Conservation (phyloP, 495 filamentous ascomycete species). For the Barbatosphaeria neglecta region DNA sequence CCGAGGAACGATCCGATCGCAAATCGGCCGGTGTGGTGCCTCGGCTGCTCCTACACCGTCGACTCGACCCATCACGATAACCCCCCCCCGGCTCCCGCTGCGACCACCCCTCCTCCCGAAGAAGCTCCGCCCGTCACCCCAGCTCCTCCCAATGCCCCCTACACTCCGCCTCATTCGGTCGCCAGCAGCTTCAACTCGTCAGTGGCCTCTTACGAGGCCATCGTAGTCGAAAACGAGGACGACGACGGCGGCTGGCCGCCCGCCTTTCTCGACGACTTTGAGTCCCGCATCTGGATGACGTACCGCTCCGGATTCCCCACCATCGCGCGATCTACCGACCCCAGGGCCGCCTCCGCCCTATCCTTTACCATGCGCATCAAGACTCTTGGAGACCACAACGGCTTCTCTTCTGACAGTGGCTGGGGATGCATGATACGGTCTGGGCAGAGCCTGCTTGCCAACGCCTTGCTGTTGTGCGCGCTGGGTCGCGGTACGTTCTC, state of each 20-base stretch:
- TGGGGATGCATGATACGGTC: conserved; percentile 99
- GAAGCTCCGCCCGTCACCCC: conserved; percentile 1
- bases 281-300: conserved; percentile 90
- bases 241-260: conserved; percentile 67
- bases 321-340: conserved; percentile 69
- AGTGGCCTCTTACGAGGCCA: conserved; percentile 34
- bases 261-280: conserved; percentile 83
- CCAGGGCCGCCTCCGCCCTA: conserved; percentile 56
- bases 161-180: conserved; percentile 34
- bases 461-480: conserved; percentile 57
- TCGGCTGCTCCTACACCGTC: conserved; percentile 64
- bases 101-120: conserved; percentile 14
- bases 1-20: conserved; percentile 68
- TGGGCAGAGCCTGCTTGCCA: conserved; percentile 85
- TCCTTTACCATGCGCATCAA: conserved; percentile 78
- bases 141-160: conserved; percentile 11
- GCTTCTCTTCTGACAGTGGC: conserved; percentile 88
- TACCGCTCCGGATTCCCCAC: conserved; percentile 80
- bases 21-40: conserved; percentile 70
- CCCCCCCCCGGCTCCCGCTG: conserved; percentile 8
- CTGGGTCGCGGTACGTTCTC: conserved; percentile 64
- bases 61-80: conserved; percentile 15
- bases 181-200: conserved; percentile 38
- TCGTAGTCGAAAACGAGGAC: conserved; percentile 30
- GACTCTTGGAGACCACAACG: conserved; percentile 63